phyloP scores from a whole-genome alignment of 2,329 filamentous ascomycete genomes.

The Bipolaris gigantea region DNA sequence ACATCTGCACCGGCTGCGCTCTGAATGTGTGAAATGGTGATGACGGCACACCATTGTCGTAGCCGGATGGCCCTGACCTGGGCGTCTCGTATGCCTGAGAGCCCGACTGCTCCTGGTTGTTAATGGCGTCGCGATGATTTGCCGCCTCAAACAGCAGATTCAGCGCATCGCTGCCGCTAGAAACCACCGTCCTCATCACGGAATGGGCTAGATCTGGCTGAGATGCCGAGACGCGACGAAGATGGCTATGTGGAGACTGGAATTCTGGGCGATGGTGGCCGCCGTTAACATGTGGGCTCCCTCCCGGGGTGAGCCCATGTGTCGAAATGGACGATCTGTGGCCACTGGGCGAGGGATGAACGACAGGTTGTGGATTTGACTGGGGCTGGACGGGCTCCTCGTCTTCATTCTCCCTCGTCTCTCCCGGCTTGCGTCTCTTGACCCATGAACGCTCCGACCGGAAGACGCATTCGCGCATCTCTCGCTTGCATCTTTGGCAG shows the following conservation, averaged over 20 bases:
- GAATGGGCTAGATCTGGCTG: constrained; percentile 45
- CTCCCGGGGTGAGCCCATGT: constrained; percentile 28
- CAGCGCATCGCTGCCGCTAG: constrained; percentile 57
- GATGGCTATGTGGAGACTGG: constrained; percentile 32
- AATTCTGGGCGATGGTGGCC: constrained; percentile 31
- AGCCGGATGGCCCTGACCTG: constrained; percentile 33
- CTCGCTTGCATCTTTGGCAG: constrained; percentile 54
- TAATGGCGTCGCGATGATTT: constrained; percentile 42
- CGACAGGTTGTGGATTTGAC: constrained; percentile 8
- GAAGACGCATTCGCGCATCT: constrained; percentile 56
- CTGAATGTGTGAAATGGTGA: constrained; percentile 40
- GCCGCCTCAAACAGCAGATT: constrained; percentile 58
- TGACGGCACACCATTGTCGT: constrained; percentile 24
- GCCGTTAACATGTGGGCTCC: constrained; percentile 30
- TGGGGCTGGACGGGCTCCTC: constrained; percentile 17
- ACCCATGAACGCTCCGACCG: constrained; percentile 45
- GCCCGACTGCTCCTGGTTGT: constrained; percentile 34
- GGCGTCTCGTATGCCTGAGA: constrained; percentile 47
- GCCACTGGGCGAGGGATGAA: constrained; percentile 23
- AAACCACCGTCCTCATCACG: constrained; percentile 55
- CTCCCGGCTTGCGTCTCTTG: constrained; percentile 42
- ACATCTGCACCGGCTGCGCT: constrained; percentile 44
- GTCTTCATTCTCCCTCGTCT: constrained; percentile 29
- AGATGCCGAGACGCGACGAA: constrained; percentile 39
- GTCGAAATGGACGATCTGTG: constrained; percentile 32